Conservation (phyloP, 495 filamentous ascomycete species). For the Penicillium flavigenum region DNA sequence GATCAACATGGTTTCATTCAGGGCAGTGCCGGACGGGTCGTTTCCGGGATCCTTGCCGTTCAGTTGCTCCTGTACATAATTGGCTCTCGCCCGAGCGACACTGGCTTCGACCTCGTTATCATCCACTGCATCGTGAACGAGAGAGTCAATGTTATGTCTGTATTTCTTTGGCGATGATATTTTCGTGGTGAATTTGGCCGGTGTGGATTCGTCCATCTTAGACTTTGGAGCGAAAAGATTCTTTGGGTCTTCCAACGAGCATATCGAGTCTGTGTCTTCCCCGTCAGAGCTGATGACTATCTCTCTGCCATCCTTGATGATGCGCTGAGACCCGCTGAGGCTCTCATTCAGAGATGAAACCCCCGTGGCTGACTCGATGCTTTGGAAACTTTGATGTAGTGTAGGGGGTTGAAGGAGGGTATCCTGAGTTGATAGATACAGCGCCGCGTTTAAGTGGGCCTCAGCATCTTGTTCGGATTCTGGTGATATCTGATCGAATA, state of each 20-base stretch:
- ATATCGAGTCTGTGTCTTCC: slow-evolving; percentile 60
- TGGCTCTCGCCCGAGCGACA: slow-evolving; percentile 52
- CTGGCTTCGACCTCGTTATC: slow-evolving; percentile 58
- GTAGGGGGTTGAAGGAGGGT: neutral
- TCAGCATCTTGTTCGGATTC: slow-evolving; percentile 19
- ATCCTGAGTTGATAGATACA: slow-evolving; percentile 14
- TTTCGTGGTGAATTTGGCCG: slow-evolving; percentile 13
- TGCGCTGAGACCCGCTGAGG: slow-evolving; percentile 39
- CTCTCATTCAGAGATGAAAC: slow-evolving; percentile 25
- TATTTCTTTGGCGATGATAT: slow-evolving; percentile 51
- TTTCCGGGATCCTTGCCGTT: neutral
- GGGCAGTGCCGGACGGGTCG: neutral
- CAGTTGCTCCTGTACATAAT: slow-evolving; percentile 30
- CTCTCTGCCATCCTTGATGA: slow-evolving; percentile 49
- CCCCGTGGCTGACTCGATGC: slow-evolving; percentile 13
- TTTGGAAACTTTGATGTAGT: slow-evolving; percentile 22
- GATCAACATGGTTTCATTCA: slow-evolving; percentile 46
- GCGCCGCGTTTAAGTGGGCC: slow-evolving; percentile 21
- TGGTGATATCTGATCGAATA: slow-evolving; percentile 20
- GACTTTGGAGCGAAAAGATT: slow-evolving; percentile 34
- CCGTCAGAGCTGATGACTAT: slow-evolving; percentile 70
- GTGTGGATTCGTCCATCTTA: slow-evolving; percentile 17
- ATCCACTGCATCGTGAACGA: slow-evolving; percentile 59
- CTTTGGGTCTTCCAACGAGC: slow-evolving; percentile 47
- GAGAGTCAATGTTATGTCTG: slow-evolving; percentile 63